Base-by-base conservation (phyloP, 2,329 filamentous ascomycete genomes). In the Trichoderma polysporum region DNA sequence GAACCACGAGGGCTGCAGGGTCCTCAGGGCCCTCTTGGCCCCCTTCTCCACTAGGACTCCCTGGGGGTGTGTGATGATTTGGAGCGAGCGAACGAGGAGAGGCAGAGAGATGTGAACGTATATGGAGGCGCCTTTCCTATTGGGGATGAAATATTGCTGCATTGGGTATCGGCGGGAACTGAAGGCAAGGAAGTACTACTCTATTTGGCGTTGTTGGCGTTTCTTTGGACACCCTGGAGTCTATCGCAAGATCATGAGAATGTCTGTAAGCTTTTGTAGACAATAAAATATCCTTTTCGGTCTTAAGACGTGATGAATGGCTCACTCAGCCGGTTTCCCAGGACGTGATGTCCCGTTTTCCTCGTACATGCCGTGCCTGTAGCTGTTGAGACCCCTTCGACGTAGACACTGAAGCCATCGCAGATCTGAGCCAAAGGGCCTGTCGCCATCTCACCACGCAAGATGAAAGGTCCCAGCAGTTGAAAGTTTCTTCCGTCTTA, bases 121-220 rank as follows among this genome's bases (percentile, higher is more conserved):
- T 63, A 45, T 70, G 66, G 52, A 71, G 70, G 70, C 72, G 76
- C 76, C 74, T 78, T 71, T 71, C 76, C 76, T 71, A 71, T 74
- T 77, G 70, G 73, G 76, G 66, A 73, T 69, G 68, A 70, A 62
- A 74, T 72, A 69, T 69, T 73, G 73, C 76, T 77, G 71, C 70
- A 75, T 78, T 70, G 64, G 74, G 73, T 70, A 73, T 73, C 67
- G 68, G 70, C 58, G 69, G 68, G 67, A 64, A 68, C 52, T 57
- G 59, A 58, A 53, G 61, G 53, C 57, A 58, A 64, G 70, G 45
- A 60, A 68, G 60, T 54, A 68, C 29, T 72, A 66, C 68, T 71
- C 70, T 66, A 70, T 71, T 72, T 47, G 71, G 68, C 49, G 67
- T 69, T 64, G 63, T 70, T 56, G 68, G 68, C 69, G 64, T 67